A percentile compares a stretch with the other conserved stretches of the same genome.
These are phyloP conservation scores for Calonectria hongkongensis DNA, from an alignment of 2,329 filamentous ascomycete genomes.

Conservation along the genomic window DNA sequence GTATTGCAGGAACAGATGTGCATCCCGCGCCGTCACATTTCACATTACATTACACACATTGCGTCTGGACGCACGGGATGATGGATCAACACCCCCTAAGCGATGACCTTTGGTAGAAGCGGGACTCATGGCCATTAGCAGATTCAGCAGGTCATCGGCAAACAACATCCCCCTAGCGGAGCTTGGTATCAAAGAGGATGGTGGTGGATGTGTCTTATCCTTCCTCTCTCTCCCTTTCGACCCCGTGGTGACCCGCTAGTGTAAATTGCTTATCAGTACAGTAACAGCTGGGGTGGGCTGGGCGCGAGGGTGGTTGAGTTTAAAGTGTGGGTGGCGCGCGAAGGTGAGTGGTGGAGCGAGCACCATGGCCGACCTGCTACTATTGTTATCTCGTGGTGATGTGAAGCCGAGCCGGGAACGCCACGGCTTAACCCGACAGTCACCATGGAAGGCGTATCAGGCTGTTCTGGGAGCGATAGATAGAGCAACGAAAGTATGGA, in stretches of 20 bases:
- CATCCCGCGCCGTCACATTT: slow-evolving; percentile 33
- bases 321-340: slow-evolving; percentile 32
- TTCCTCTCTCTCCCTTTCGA: slow-evolving; percentile 27
- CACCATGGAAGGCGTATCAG: slow-evolving; percentile 16
- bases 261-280: slow-evolving; percentile 39
- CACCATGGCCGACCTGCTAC: slow-evolving; percentile 14
- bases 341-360: slow-evolving; percentile 31
- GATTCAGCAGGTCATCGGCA: slow-evolving; percentile 29
- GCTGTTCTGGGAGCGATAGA: background rate
- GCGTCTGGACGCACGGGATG: slow-evolving; percentile 13
- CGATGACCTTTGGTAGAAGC: slow-evolving; percentile 21
- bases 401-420: slow-evolving; percentile 30
- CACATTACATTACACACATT: slow-evolving; percentile 1
- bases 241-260: slow-evolving; percentile 31
- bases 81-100: slow-evolving; percentile 17
- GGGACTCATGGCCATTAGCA: slow-evolving; percentile 25
- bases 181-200: slow-evolving; percentile 13
- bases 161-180: slow-evolving; percentile 12
- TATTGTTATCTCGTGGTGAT: slow-evolving; percentile 37
- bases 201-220: slow-evolving; percentile 13
- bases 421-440: slow-evolving; percentile 27
- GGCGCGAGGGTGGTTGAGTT: slow-evolving; percentile 31
- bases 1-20: slow-evolving; percentile 25
- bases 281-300: slow-evolving; percentile 28
- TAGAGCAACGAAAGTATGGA: slow-evolving; percentile 16